These are phyloP conservation scores for Dipodascus albidus DNA, from an alignment of 805 yeast genomes.

Conservation along the genomic window DNA sequence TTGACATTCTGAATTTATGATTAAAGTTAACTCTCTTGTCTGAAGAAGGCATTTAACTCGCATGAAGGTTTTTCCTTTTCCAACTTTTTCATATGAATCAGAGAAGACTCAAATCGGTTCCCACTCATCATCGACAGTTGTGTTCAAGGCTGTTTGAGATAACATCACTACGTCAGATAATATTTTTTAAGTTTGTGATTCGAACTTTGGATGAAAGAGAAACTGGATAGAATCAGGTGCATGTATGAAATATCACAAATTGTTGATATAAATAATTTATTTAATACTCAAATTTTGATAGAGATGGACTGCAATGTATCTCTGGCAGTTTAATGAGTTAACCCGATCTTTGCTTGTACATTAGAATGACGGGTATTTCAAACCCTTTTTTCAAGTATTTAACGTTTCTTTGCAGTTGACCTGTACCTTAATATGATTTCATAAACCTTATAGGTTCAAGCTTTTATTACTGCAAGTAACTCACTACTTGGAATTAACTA, in stretches of 20 bases:
- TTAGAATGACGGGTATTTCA: too few relatives aligned
- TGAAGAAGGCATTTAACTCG: neutral
- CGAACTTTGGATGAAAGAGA: neutral
- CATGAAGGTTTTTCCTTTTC: neutral
- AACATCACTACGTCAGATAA: neutral
- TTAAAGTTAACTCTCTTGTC: neutral
- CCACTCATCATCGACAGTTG: too few relatives aligned
- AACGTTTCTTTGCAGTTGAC: neutral
- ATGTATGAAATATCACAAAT: too few relatives aligned
- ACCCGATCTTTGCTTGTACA: too few relatives aligned
- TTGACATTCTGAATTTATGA: too few relatives aligned
- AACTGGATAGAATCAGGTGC: neutral
- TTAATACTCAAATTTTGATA: too few relatives aligned
- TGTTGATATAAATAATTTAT: too few relatives aligned
- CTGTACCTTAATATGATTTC: neutral
- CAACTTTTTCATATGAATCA: neutral
- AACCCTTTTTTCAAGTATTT: neutral
- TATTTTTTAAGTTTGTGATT: neutral
- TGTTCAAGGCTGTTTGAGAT: too few relatives aligned
- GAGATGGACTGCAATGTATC: too few relatives aligned
- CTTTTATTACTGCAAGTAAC: neutral
- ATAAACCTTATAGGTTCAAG: neutral
- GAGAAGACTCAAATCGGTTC: too few relatives aligned
- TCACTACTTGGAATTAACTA: neutral
- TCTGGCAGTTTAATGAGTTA: too few relatives aligned